Evolutionary conservation across 768 basidiomycete genomes (phyloP), one percentile per base, ranked within the genome.

Genomic region (Rhodotorula diobovata): DNA sequence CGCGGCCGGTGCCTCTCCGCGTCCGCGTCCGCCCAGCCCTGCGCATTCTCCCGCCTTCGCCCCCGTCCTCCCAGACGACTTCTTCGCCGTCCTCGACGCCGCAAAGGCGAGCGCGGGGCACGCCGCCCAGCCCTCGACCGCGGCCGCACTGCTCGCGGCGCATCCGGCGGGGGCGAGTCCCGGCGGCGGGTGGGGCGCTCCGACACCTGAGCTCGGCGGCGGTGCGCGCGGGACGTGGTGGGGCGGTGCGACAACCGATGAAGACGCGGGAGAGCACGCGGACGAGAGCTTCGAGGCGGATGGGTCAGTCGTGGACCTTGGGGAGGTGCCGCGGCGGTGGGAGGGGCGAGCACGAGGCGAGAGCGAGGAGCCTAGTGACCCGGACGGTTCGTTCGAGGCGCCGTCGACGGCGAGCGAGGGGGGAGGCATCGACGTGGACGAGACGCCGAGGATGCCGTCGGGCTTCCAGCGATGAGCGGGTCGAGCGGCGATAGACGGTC

Each of bases 11-110:
- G 35, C 53, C 57, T 15, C 37, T 37, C 51, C 70, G 54, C 48
- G 8, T 25, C 43, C 46, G 28, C 57, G n/a, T 20, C 54, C 58
- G 34, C 64, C 61, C n/a, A 43, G 20, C 46, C 46, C 46, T 2
- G 20, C 46, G 2, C 41, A 12, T 15, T 18, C 41, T 7, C 41
- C 41, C 8, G 12, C 41, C 6, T 66, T 71, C 46, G 48, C 60
- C 10, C 72, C 76, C 25, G 32, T 66, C 53, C 66, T 76, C 18
- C 72, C 76, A 4, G 76, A 76, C 63, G 72, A 72, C 46, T 76
- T 76, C 28, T 71, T 74, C 59, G 64, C 70, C 37, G 65, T 69
- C 11, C 62, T 66, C 48, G 76, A 76, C 66, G 61, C 51, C 8
- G 76, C 72, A 14, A 69, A 35, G 50, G 48, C 35, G 15, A 18